A percentile compares a stretch with the other conserved stretches of the same genome.
Evolutionary conservation across 163 green algal species (phyloP).

Genomic region (Trebouxia gelatinosa): DNA sequence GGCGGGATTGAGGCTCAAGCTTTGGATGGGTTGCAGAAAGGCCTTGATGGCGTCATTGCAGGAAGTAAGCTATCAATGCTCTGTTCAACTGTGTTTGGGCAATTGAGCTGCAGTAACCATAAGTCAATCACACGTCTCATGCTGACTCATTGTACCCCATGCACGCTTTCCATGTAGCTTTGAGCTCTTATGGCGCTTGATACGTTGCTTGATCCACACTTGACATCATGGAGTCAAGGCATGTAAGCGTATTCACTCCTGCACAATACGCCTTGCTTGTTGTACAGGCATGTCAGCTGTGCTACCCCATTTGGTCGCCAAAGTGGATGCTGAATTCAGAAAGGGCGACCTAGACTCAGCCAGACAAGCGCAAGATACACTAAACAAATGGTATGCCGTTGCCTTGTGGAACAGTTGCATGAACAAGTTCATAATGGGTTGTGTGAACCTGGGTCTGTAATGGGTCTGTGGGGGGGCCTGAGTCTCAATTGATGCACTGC

Average conservation of each 20-base stretch:
- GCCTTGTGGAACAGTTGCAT: too few species aligned
- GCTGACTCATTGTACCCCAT: background rate
- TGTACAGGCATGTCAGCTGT: slow-evolving; percentile 17
- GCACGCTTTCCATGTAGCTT: background rate
- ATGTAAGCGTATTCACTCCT: background rate
- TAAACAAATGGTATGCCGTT: slow-evolving; percentile 28
- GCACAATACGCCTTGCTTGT: background rate
- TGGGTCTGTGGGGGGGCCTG: too few species aligned
- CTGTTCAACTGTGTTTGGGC: background rate
- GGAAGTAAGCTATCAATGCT: background rate
- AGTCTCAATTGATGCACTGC: too few species aligned
- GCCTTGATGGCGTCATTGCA: slow-evolving; percentile 21
- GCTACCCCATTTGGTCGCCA: slow-evolving; percentile 12
- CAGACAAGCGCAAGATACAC: background rate
- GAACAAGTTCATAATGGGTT: too few species aligned
- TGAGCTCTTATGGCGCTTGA: background rate
- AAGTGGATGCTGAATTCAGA: slow-evolving; percentile 5
- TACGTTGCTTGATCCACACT: background rate
- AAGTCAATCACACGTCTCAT: background rate
- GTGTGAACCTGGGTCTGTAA: too few species aligned
- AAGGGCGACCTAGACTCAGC: background rate
- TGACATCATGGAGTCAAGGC: background rate
- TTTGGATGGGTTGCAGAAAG: slow-evolving; percentile 18
- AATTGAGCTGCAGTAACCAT: background rate
- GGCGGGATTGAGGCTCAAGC: slow-evolving; percentile 11